Evolutionary conservation across 805 yeast genomes (phyloP), one percentile per base, ranked within the genome.

Genomic region (Pichia kluyveri): DNA sequence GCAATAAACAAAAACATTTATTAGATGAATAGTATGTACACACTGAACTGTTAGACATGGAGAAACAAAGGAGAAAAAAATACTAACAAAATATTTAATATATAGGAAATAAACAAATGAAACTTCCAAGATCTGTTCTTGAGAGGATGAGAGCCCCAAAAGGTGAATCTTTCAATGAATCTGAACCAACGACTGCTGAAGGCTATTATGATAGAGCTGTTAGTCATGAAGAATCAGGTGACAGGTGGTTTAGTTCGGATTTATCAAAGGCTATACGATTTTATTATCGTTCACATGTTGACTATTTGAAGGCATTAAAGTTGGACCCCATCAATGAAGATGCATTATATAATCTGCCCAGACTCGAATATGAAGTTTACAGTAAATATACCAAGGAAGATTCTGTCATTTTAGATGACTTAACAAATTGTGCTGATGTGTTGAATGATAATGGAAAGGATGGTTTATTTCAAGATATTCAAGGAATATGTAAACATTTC

Each of bases 191-290:
- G 6, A 71, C 79, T 0, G 69, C 75, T 0, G 77, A 75, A 32
- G 86, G 80, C 5, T 72, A 57, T 45, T 68, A 81, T n/a, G 79
- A 76, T 32, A 65, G 65, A 44, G 91, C 80, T 1, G 69, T 80
- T 0, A 68, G 67, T 11, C 80, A 77, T 47, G 91, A 83, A 58
- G 90, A 83, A 50, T 73, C 77, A n/a, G 91, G 87, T 0, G 90
- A 83, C 57, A 61, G 90, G 42, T 84, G 89, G 88, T 60, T 78
- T 7, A 69, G 77, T 1, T 78, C 86, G 0, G 90, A 83, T 55
- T 59, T 82, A 7, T 66, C 83, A 11, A 83, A 84, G 54, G 76
- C 82, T 0, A 60, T 83, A 12, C 60, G 90, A 38, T 82, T 82
- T 54, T 83, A 82, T 59, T 82, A 80, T 54, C 66, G 72, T 44